These are phyloP conservation scores for Aureobasidium musti DNA, from an alignment of 2,329 filamentous ascomycete genomes.

Conservation along the genomic window DNA sequence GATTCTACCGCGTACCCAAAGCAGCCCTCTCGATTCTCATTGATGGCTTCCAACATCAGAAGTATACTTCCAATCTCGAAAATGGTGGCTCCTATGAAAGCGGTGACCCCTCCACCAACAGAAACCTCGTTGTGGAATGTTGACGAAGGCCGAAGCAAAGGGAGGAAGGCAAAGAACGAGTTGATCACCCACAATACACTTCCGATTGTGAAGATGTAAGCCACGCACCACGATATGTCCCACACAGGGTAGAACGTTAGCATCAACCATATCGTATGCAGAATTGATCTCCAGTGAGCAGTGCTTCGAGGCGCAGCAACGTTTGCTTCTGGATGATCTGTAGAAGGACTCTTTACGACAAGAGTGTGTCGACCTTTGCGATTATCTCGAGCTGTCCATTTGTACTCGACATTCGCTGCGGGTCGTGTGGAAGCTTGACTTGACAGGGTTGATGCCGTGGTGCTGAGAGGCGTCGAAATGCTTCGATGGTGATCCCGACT, in stretches of 20 bases:
- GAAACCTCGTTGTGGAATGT: slow-evolving; percentile 58
- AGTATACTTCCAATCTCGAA: slow-evolving; percentile 66
- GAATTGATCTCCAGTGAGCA: slow-evolving; percentile 39
- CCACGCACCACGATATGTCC: slow-evolving; percentile 60
- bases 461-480: background rate
- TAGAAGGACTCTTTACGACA: slow-evolving; percentile 37
- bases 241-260: slow-evolving; percentile 55
- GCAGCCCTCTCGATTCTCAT: slow-evolving; percentile 64
- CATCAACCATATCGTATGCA: slow-evolving; percentile 51
- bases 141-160: slow-evolving; percentile 55
- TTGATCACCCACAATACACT: slow-evolving; percentile 54
- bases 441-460: background rate
- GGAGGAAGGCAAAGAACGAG: slow-evolving; percentile 65
- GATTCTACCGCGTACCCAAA: slow-evolving; percentile 69
- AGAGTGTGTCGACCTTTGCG: slow-evolving; percentile 48
- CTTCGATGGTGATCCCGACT: background rate
- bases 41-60: slow-evolving; percentile 68
- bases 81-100: slow-evolving; percentile 67
- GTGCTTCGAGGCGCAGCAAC: slow-evolving; percentile 43
- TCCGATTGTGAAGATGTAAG: slow-evolving; percentile 56
- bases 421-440: background rate
- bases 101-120: slow-evolving; percentile 61
- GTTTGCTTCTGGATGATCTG: slow-evolving; percentile 32
- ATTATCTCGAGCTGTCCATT: slow-evolving; percentile 50
- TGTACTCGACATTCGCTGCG: slow-evolving; percentile 36